Evolutionary conservation across 371 early-diverging fungal species (phyloP), one percentile per base, ranked within the genome.

Genomic region (Synchytrium microbalum): DNA sequence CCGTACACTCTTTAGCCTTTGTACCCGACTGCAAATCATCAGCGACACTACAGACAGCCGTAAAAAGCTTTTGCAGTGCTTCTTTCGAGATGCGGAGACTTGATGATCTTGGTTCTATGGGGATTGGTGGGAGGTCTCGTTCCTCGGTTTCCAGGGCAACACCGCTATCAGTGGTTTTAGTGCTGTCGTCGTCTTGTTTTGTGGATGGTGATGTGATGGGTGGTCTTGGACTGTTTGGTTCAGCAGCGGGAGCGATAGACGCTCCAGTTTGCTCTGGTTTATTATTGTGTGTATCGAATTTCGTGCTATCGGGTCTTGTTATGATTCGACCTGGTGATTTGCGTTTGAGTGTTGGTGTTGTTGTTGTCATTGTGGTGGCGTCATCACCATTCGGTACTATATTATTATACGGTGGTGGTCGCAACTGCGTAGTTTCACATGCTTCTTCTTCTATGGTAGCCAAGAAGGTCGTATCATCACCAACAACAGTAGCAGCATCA

Each of bases 1-100:
- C 60, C 23, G 75, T 65, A 66, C 79, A 79, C 19, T 79, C 79
- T 25, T 75, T 66, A 28, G 74, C 77, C 56, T 69, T 68, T 26
- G 75, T 71, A 0, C 80, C 80, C 66, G 75, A 70, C 30, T 75
- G 74, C 57, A 83, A 71, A 30, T 77, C 76, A 55, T 83, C 84
- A 0, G 84, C 75, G 2, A 80, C 75, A 0, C 66, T 29, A 63
- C 80, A 81, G n/a, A 83, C 68, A n/a, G 67, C 67, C 8, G 56
- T 56, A 24, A 56, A 56, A 24, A 56, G 26, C 24, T 56, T 56
- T 24, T 56, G 56, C 56, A 24, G 13, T 56, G 56, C 5, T 56
- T 56, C 56, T 13, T 24, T 29, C 8, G 24, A 13, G 56, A 56
- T 56, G 5, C 24, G 56, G 5, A 5, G 24, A 24, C 8, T 13